A percentile compares a stretch with the other conserved stretches of the same genome.
Conservation (phyloP, 306 rosid species). For the Cucumis cinereus region DNA sequence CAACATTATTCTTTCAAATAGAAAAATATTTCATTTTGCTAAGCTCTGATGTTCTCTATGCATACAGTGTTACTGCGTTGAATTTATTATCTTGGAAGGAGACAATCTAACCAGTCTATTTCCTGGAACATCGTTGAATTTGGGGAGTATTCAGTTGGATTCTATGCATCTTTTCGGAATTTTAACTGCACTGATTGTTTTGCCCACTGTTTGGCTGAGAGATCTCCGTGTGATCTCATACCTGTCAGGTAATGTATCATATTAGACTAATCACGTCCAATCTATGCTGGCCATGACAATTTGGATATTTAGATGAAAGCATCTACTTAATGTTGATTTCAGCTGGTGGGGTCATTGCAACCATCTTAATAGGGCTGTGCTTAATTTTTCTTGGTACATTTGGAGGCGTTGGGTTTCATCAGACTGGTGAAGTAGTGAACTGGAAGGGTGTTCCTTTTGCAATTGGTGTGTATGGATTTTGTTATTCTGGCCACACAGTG, state of each 20-base stretch:
- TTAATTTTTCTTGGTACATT: constrained; percentile 31
- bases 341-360: constrained; percentile 67
- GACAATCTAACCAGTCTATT: constrained; percentile 65
- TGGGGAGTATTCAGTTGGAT: constrained; percentile 32
- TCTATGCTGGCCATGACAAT: neutral
- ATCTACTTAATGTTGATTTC: constrained; percentile 13
- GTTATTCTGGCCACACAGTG: constrained; percentile 70
- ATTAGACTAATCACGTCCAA: neutral
- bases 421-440: constrained; percentile 26
- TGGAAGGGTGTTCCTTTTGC: constrained; percentile 72
- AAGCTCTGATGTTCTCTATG: neutral
- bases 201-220: constrained; percentile 69
- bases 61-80: constrained; percentile 62
- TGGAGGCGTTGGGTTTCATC: constrained; percentile 48
- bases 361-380: constrained; percentile 28
- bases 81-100: constrained; percentile 70
- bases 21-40: neutral
- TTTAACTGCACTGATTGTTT: constrained; percentile 45
- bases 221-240: constrained; percentile 62
- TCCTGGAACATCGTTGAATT: constrained; percentile 46
- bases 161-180: constrained; percentile 52
- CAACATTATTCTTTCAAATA: neutral
- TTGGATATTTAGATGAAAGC: neutral
- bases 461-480: constrained; percentile 66
- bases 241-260: constrained; percentile 46